Evolutionary conservation across 176 grass and related monocot genomes (phyloP).

Genomic region (Poa pratensis): DNA sequence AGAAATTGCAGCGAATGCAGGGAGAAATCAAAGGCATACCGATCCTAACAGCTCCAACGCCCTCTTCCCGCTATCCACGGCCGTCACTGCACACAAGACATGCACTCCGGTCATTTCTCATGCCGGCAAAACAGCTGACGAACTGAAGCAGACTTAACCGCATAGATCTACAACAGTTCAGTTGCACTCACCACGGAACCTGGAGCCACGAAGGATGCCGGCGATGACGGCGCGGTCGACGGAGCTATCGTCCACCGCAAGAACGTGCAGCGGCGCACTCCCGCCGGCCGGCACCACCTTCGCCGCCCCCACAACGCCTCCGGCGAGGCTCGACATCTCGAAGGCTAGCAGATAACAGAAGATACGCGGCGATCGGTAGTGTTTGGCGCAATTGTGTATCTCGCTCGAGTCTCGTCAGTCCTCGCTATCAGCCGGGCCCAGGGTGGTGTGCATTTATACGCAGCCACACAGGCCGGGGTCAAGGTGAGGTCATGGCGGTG

Average conservation of each 20-base stretch:
- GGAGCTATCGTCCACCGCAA: conserved; percentile 89
- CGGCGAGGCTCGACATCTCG: conserved; percentile 43
- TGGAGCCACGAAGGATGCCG: conserved; percentile 71
- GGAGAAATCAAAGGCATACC: conserved; percentile 37
- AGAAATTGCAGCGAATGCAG: not conserved
- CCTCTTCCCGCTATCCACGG: conserved; percentile 90
- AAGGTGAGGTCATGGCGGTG: not conserved
- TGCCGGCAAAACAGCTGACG: not conserved
- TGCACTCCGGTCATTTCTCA: not conserved
- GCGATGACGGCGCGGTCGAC: conserved; percentile 83
- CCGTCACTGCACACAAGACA: conserved; percentile 62
- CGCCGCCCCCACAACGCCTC: conserved; percentile 18
- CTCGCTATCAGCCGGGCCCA: not conserved
- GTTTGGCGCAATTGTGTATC: not conserved
- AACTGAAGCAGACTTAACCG: not conserved
- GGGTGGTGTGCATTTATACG: conserved; percentile 21
- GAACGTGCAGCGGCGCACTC: conserved; percentile 53
- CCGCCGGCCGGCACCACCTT: not conserved
- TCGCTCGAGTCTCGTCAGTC: not conserved
- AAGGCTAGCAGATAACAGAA: not conserved
- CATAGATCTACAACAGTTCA: not conserved
- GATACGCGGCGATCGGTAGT: not conserved
- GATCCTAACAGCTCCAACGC: conserved; percentile 75
- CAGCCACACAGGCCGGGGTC: not conserved
- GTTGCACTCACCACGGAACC: conserved; percentile 48